These are phyloP conservation scores for Tricladium varicosporioides DNA, from an alignment of 2,329 filamentous ascomycete species.

Conservation along the genomic window DNA sequence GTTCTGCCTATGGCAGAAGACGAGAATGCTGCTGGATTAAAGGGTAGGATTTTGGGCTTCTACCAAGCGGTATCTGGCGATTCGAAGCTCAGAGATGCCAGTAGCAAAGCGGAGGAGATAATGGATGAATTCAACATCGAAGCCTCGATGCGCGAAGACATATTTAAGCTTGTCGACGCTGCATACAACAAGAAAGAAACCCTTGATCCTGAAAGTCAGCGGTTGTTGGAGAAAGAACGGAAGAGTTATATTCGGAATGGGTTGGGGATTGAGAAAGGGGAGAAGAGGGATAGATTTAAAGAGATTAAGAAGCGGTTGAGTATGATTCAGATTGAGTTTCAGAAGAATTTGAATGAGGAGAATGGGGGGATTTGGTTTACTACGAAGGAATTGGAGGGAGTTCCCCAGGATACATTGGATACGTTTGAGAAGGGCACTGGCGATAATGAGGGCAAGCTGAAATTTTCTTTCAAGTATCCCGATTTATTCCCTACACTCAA, in stretches of 20 bases:
- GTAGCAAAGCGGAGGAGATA: conserved; percentile 71
- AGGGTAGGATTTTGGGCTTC: conserved; percentile 69
- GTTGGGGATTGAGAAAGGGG: conserved; percentile 66
- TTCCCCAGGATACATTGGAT: conserved; percentile 67
- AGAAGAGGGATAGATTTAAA: conserved; percentile 76
- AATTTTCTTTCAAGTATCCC: conserved; percentile 79
- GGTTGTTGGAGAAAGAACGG: conserved; percentile 74
- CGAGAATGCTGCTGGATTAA: conserved; percentile 62
- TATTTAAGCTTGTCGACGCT: conserved; percentile 66
- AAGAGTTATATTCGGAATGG: conserved; percentile 77
- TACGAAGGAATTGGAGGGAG: conserved; percentile 68
- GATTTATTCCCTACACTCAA: conserved; percentile 77
- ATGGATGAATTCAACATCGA: conserved; percentile 78
- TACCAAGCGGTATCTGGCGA: conserved; percentile 74
- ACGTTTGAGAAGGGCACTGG: conserved; percentile 69
- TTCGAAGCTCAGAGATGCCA: conserved; percentile 65
- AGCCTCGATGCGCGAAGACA: conserved; percentile 76
- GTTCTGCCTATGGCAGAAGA: conserved; percentile 68
- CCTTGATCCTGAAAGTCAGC: conserved; percentile 66
- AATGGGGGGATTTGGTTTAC: conserved; percentile 80
- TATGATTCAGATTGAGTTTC: conserved; percentile 70
- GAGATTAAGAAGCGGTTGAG: conserved; percentile 80
- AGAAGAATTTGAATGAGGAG: conserved; percentile 82
- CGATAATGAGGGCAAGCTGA: conserved; percentile 71
- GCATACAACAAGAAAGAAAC: conserved; percentile 56